Evolutionary conservation across 768 basidiomycete species (phyloP).

Genomic region (Serpula lacrymans): DNA sequence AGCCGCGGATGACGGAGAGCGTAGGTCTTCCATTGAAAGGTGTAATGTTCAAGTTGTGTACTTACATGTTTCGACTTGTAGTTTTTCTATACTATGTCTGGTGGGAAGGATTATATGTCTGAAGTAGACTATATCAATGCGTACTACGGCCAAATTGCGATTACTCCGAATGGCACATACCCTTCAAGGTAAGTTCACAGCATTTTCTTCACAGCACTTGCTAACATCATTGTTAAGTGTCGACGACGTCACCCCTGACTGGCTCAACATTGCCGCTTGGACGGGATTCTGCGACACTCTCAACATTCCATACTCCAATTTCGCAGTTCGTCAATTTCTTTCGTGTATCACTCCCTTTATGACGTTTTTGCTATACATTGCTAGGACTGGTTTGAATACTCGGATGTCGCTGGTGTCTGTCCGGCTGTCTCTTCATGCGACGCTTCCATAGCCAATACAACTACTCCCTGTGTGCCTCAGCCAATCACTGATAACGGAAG

Average conservation of each 20-base stretch:
- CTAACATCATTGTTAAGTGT: slow-evolving; percentile 5
- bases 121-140: slow-evolving; percentile 20
- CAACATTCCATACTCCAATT: slow-evolving; percentile 18
- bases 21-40: too few species aligned
- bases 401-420: slow-evolving; percentile 15
- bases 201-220: background rate
- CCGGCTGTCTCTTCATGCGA: slow-evolving; percentile 12
- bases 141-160: slow-evolving; percentile 16
- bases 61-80: too few species aligned
- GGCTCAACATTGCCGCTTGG: slow-evolving; percentile 20
- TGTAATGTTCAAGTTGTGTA: too few species aligned
- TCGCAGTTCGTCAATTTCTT: slow-evolving; percentile 8
- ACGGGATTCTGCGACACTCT: slow-evolving; percentile 16
- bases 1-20: slow-evolving; percentile 13
- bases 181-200: slow-evolving; percentile 13
- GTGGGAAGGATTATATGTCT: slow-evolving; percentile 15
- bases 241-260: slow-evolving; percentile 4
- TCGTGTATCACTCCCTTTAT: too few species aligned
- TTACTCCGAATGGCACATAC: slow-evolving; percentile 15
- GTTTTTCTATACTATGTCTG: slow-evolving; percentile 16
- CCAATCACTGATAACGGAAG: slow-evolving; percentile 19
- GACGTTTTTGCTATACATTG: background rate
- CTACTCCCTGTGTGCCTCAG: slow-evolving; percentile 15
- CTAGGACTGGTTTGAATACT: slow-evolving; percentile 22
- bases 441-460: background rate